Evolutionary conservation across 2,329 filamentous ascomycete species (phyloP), one percentile per base, ranked within the genome.

Genomic region (Aspergillus sp.): DNA sequence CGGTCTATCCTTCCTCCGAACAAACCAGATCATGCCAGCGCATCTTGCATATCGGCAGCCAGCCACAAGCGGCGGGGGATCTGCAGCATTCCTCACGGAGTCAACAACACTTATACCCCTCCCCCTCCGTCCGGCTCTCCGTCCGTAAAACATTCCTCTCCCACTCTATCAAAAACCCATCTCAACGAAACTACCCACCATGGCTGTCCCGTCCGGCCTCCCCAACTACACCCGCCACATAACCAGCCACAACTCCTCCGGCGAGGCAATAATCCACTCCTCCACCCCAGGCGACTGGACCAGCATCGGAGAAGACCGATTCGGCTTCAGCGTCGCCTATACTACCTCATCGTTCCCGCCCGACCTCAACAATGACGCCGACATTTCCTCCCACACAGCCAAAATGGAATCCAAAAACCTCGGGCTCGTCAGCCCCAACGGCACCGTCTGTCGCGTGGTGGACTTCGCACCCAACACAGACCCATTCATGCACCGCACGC

Each of bases 401-500:
- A 19, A 75, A 52, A 56, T 66, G 2, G 27, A 66, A 6, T 65
- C 63, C 0, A 68, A 67, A 5, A 66, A 67, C 5, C 63, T 77
- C 10, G 77, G 78, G 0, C 65, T 79, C 1, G 76, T 78, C 13
- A 77, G 73, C 15, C 68, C 70, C 5, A 65, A 69, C 3, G 81
- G 81, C 41, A 79, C 75, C 0, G 78, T 82, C 0, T 77, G 77
- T 27, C 77, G 81, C 1, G 74, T 80, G 57, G 80, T 83, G 21
- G 82, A 84, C 66, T 82, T 84, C 64, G 73, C 73, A 0, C 82
- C 82, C 0, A 73, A 70, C 3, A 76, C 77, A 41, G 68, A 71
- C 19, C 76, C 75, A 19, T 70, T 79, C 17, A 82, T 84, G 77
- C 84, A 86, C 64, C 78, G 83, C 11, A 85, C 83, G 0, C 77